Percentiles rank a stretch among this genome's conserved stretches.
Conservation (phyloP, 345 rosid genomes). For the Noccaea bulbosa region DNA sequence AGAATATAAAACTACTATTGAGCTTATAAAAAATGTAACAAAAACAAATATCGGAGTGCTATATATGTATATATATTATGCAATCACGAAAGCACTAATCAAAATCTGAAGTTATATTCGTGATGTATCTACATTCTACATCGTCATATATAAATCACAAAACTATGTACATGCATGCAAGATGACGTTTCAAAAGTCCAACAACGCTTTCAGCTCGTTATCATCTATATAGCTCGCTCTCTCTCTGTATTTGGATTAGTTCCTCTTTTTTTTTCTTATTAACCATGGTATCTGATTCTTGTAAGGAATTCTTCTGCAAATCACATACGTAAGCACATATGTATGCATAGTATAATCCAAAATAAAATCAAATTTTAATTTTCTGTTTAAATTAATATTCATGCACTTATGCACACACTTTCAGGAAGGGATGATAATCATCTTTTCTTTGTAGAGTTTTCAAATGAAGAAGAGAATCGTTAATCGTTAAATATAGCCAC, state of each 20-base stretch:
- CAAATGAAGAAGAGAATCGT: conserved; percentile 19
- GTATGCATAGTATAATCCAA: background rate
- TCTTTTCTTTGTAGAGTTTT: background rate
- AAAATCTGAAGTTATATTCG: background rate
- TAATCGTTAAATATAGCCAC: conserved; percentile 36
- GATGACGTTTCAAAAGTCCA: conserved; percentile 18
- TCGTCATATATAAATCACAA: conserved; percentile 11
- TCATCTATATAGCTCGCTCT: background rate
- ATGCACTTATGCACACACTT: background rate
- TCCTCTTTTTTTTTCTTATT: background rate
- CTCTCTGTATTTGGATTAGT: background rate
- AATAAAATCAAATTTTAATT: background rate
- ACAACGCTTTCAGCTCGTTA: background rate
- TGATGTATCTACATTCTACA: background rate
- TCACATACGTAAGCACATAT: background rate
- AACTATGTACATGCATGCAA: background rate
- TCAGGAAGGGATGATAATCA: conserved; percentile 2
- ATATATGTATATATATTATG: background rate
- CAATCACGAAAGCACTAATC: conserved; percentile 7
- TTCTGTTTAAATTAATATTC: background rate
- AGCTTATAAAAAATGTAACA: background rate
- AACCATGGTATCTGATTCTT: conserved; percentile 11
- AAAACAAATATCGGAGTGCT: background rate
- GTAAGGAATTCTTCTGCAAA: background rate
- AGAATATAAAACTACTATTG: background rate